Evolutionary conservation across 768 basidiomycete species (phyloP), one percentile per base, ranked within the genome.

Genomic region (Basidioascus undulatus): DNA sequence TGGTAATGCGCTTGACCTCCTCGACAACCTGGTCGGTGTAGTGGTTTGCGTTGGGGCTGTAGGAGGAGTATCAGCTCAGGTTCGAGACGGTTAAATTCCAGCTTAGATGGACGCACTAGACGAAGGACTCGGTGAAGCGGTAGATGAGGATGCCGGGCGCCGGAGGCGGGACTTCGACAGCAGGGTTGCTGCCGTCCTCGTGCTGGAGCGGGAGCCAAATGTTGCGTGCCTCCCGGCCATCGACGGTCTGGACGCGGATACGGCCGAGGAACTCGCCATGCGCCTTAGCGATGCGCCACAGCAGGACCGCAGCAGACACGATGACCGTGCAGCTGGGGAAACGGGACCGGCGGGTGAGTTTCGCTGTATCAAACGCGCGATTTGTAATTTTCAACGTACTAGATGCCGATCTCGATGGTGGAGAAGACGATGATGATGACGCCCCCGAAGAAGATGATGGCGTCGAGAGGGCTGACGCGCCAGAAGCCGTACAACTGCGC

Each of bases 181-280:
- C 63, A 0, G 72, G 62, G 57, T 83, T 76, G 47, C 69, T 67
- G 35, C 81, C 62, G 13, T 47, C 44, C 23, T 47, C 37, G 39
- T 65, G 60, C 27, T 57, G 59, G 44, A 89, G 63, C 7, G 89
- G 86, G 1, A 94, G 63, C 59, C 74, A 96, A 9, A 98, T 69
- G 13, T 89, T 78, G 20, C 84, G 76, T 19, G 59, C 48, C 37
- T 56, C 59, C n/a, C n/a, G n/a, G 15, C 47, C 45, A 28, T 65
- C 60, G 11, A 59, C 55, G 20, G 60, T 28, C 21, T 43, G 66
- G 12, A 89, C 61, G 1, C 66, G 68, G 20, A 81, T 77, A 46
- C 72, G 76, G 7, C 92, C 92, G 1, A 98, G 68, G 74, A 96
- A 94, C 32, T 74, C 64, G 8, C 82, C 83, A 21, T 80, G 72